These are phyloP conservation scores for Penicillium canescens DNA, from an alignment of 495 filamentous ascomycete species.

Conservation along the genomic window DNA sequence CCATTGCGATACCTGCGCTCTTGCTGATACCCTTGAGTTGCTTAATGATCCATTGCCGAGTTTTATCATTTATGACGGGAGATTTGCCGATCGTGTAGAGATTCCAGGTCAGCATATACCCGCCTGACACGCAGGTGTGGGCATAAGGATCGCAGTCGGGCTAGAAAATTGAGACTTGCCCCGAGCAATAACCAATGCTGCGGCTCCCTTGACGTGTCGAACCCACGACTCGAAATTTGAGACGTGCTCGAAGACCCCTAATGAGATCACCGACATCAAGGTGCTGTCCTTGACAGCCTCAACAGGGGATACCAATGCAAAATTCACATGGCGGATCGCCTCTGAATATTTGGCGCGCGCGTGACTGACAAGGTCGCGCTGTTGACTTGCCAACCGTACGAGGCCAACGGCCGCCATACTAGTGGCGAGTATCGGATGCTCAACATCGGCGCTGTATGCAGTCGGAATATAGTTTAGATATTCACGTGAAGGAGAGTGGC, in stretches of 20 bases:
- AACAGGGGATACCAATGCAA: conserved; percentile 46
- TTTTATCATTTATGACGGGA: too few relatives aligned
- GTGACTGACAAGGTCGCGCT: conserved; percentile 28
- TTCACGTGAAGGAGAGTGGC: conserved; percentile 26
- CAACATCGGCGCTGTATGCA: conserved; percentile 21
- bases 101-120: too few relatives aligned
- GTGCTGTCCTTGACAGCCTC: conserved; percentile 59
- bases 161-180: conserved; percentile 52
- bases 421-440: conserved; percentile 33
- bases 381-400: conserved; percentile 36
- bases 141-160: conserved; percentile 49
- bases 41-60: too few relatives aligned
- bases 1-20: too few relatives aligned
- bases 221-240: conserved; percentile 45
- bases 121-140: too few relatives aligned
- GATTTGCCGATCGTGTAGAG: too few relatives aligned
- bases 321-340: conserved; percentile 44
- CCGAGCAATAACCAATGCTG: conserved; percentile 47
- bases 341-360: conserved; percentile 43
- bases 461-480: conserved; percentile 34
- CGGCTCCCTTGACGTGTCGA: conserved; percentile 56
- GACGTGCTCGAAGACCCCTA: conserved; percentile 57
- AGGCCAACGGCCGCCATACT: conserved; percentile 49
- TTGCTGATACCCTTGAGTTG: too few relatives aligned
- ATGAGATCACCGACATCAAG: conserved; percentile 56